Evolutionary conservation across 2,329 filamentous ascomycete genomes (phyloP), one percentile per base, ranked within the genome.

Genomic region (Cordyceps tenuipes): DNA sequence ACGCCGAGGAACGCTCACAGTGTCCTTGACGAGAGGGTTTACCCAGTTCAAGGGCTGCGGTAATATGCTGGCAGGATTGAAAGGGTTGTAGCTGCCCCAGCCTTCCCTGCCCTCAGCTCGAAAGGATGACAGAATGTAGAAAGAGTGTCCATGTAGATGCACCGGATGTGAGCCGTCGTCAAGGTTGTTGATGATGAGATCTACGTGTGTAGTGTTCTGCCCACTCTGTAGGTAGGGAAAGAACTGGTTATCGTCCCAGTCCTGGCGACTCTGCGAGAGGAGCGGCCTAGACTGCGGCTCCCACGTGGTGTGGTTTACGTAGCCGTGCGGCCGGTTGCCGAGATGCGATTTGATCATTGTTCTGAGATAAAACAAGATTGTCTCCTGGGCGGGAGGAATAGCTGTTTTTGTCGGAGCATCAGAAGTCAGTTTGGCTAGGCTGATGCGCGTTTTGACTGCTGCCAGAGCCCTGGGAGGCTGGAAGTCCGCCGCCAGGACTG

Each of bases 61-160:
- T 13, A 61, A 56, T 4, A 57, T 49, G 3, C 57, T 59, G 12
- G 53, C 54, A 1, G 64, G 41, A 10, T 66, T 62, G 23, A 59
- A 67, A 4, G 68, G 66, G 39, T 68, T 68, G 48, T 67, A 69
- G 60, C 64, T 68, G 6, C 67, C 68, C 59, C 66, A 66, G 21
- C 67, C 63, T 19, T 31, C 56, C 3, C 63, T 62, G 10, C 63
- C 63, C 3, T 65, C 61, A n/a, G 65, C 63, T 12, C 63, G 46
- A 21, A 61, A 65, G 0, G 66, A 65, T 1, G 66, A 63, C 26
- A 72, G 54, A 8, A 79, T 72, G 62, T 80, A 77, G 68, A 84
- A 82, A 54, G 74, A 73, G 66, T 83, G 76, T 0, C 81, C 81
- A 68, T 86, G 85, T 0, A 87, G 70, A 69, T 87, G 83, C 26